These are phyloP conservation scores for Pseudotulostoma volvatum DNA, from an alignment of 495 filamentous ascomycete genomes.

Conservation along the genomic window DNA sequence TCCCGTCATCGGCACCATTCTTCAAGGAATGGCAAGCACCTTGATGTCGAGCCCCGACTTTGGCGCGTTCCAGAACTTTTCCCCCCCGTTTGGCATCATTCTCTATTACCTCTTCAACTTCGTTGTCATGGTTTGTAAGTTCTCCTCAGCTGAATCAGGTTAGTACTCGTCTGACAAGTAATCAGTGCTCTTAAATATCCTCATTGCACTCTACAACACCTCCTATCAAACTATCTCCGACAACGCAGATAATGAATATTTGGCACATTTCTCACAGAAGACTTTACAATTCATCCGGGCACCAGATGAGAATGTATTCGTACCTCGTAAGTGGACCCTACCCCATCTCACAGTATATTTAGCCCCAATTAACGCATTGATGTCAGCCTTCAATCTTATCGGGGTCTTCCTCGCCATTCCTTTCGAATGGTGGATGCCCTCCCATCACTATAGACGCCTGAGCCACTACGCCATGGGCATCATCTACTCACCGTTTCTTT, in stretches of 20 bases:
- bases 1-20: constrained; percentile 49
- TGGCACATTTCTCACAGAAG: constrained; percentile 78
- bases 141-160: too few relatives aligned
- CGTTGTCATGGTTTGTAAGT: constrained; percentile 66
- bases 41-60: constrained; percentile 88
- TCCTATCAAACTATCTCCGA: constrained; percentile 93
- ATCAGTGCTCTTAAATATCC: constrained; percentile 71
- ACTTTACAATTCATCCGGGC: constrained; percentile 93
- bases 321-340: constrained; percentile 42
- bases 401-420: constrained; percentile 67
- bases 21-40: constrained; percentile 79
- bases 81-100: constrained; percentile 67
- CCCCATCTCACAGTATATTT: not conserved
- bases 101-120: constrained; percentile 96
- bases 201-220: constrained; percentile 92
- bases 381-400: constrained; percentile 63
- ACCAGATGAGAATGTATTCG: constrained; percentile 95
- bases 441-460: constrained; percentile 48
- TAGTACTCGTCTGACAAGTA: constrained; percentile 8
- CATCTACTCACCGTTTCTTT: constrained; percentile 70
- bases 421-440: constrained; percentile 89
- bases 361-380: not conserved
- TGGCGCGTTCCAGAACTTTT: constrained; percentile 63
- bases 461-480: constrained; percentile 79
- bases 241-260: constrained; percentile 87